A percentile compares a stretch with the other conserved stretches of the same genome.
Evolutionary conservation across 176 grass and related monocot species (phyloP).

Genomic region (Raddia guianensis): DNA sequence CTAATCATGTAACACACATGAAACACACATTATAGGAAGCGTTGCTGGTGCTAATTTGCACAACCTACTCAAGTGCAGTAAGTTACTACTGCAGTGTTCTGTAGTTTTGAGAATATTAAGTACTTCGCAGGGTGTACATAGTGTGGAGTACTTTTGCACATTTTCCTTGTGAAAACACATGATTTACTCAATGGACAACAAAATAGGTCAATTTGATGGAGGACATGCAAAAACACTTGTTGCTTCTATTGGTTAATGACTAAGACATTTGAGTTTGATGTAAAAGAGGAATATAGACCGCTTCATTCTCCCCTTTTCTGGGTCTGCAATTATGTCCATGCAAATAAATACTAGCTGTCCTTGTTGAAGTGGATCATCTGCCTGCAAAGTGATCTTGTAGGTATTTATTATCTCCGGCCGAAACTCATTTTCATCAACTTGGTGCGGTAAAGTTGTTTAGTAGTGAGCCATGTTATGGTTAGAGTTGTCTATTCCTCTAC

Average conservation of each 20-base stretch:
- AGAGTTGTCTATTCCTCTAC: slow-evolving; percentile 46
- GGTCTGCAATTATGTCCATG: slow-evolving; percentile 33
- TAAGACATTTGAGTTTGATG: slow-evolving; percentile 32
- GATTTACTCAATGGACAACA: slow-evolving; percentile 31
- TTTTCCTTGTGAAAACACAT: slow-evolving; percentile 33
- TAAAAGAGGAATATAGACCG: slow-evolving; percentile 43
- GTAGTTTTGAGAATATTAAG: slow-evolving; percentile 31
- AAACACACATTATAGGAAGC: slow-evolving; percentile 6
- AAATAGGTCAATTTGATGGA: slow-evolving; percentile 22
- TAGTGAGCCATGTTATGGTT: slow-evolving; percentile 52
- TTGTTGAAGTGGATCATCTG: slow-evolving; percentile 46
- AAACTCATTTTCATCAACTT: slow-evolving; percentile 58
- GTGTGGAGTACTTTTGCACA: slow-evolving; percentile 24
- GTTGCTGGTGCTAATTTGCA: slow-evolving; percentile 22
- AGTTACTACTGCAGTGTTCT: slow-evolving; percentile 29
- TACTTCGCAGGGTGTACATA: slow-evolving; percentile 46
- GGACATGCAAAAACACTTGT: slow-evolving; percentile 38
- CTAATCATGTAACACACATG: slow-evolving; percentile 34
- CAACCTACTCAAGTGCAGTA: slow-evolving; percentile 16
- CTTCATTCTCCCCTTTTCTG: slow-evolving; percentile 16
- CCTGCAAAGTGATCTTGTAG: slow-evolving; percentile 37
- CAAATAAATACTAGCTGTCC: slow-evolving; percentile 48
- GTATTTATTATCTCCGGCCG: slow-evolving; percentile 30
- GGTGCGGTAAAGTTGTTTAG: slow-evolving; percentile 55
- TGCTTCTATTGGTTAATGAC: slow-evolving; percentile 31